Evolutionary conservation across 768 basidiomycete species (phyloP).

Genomic region (Pholiota conissans): DNA sequence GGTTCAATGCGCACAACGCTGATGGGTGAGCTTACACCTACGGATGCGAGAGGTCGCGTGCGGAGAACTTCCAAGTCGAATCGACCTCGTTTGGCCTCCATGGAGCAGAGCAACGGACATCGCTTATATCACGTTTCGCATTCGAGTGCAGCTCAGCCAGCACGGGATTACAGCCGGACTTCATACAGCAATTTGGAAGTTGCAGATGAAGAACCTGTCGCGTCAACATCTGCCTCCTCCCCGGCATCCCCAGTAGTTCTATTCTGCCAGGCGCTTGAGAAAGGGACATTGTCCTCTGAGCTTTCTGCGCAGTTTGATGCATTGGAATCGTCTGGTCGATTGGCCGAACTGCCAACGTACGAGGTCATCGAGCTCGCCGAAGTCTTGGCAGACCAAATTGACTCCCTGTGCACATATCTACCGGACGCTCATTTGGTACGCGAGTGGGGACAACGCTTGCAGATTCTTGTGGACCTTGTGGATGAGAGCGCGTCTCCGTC

Average conservation of each 20-base stretch:
- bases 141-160: neutral
- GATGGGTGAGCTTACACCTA: conserved; percentile 31
- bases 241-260: neutral
- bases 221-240: neutral
- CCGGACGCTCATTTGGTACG: conserved; percentile 4
- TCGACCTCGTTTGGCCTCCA: conserved; percentile 7
- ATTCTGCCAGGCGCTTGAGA: neutral
- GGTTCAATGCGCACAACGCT: conserved; percentile 34
- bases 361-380: conserved; percentile 19
- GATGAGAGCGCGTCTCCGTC: neutral
- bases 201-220: neutral
- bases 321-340: conserved; percentile 21
- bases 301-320: conserved; percentile 10
- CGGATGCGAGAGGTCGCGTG: neutral
- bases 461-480: neutral
- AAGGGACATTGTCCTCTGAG: neutral
- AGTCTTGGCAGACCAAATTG: conserved; percentile 18
- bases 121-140: conserved; percentile 2
- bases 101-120: neutral
- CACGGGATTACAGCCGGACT: neutral
- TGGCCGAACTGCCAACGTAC: conserved; percentile 13
- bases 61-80: conserved; percentile 16
- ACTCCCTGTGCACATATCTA: conserved; percentile 16
- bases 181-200: neutral
- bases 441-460: conserved; percentile 6